A percentile compares a stretch with the other conserved stretches of the same genome.
These are phyloP conservation scores for Ogataea wickerhamii DNA, from an alignment of 805 yeast species.

Conservation along the genomic window DNA sequence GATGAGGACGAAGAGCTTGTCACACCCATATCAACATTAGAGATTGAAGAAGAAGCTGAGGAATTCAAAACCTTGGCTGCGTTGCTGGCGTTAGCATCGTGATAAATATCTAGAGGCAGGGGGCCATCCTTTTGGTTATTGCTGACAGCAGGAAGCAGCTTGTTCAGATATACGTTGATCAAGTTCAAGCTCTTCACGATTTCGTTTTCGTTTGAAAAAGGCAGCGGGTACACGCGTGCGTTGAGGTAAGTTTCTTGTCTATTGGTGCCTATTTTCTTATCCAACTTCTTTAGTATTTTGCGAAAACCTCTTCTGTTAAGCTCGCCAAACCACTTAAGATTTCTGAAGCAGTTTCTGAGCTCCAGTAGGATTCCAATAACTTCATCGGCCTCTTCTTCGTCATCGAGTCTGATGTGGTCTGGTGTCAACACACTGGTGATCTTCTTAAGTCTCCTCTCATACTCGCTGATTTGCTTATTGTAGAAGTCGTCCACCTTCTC, in stretches of 20 bases:
- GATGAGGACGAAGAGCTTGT: constrained; percentile 17
- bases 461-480: constrained; percentile 68
- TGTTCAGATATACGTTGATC: constrained; percentile 50
- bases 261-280: constrained; percentile 69
- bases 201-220: constrained; percentile 72
- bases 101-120: constrained; percentile 17
- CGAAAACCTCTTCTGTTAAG: constrained; percentile 85
- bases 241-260: constrained; percentile 55
- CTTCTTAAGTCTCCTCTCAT: constrained; percentile 61
- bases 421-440: constrained; percentile 39
- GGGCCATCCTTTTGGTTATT: constrained; percentile 10
- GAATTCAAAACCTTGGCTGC: constrained; percentile 10
- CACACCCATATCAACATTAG: constrained; percentile 21
- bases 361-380: constrained; percentile 67
- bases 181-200: constrained; percentile 49
- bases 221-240: constrained; percentile 67
- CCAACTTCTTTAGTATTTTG: constrained; percentile 85
- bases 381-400: constrained; percentile 58
- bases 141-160: constrained; percentile 43
- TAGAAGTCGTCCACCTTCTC: constrained; percentile 80
- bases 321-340: constrained; percentile 92
- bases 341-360: constrained; percentile 69
- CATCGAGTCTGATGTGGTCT: constrained; percentile 25
- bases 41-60: constrained; percentile 22
- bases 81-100: constrained; percentile 8